Conservation (phyloP, 2,329 filamentous ascomycete species). For the Alternaria rosae region DNA sequence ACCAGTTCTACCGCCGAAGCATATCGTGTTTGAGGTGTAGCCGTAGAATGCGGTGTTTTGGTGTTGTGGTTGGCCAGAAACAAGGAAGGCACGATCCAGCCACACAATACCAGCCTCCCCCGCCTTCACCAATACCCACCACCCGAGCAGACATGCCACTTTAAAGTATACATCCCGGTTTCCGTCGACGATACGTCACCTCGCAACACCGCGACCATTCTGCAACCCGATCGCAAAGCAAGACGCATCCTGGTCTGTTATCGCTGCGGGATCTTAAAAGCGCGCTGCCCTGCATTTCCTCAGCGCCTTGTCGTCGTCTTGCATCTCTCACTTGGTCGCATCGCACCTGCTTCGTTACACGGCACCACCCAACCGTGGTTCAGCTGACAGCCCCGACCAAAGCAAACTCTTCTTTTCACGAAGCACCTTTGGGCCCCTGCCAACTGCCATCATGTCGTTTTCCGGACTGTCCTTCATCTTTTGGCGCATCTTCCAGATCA, state of each 20-base stretch:
- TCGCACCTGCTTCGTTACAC: constrained; percentile 14
- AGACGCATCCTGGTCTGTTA: constrained; percentile 20
- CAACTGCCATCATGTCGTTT: constrained; percentile 52
- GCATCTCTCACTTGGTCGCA: constrained; percentile 13
- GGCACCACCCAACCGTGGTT: constrained; percentile 8
- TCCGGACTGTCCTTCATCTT: constrained; percentile 67
- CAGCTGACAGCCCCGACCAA: constrained; percentile 15
- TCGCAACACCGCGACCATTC: constrained; percentile 13
- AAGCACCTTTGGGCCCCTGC: constrained; percentile 3
- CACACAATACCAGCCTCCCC: constrained; percentile 34
- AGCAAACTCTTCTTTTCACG: constrained; percentile 12
- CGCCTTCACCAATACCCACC: constrained; percentile 25
- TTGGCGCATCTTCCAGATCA: constrained; percentile 67
- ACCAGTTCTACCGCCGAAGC: neutral
- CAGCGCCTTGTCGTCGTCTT: constrained; percentile 17
- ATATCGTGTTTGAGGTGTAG: neutral
- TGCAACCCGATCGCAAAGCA: constrained; percentile 23
- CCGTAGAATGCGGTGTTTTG: neutral
- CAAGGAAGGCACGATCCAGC: constrained; percentile 27
- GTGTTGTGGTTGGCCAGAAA: constrained; percentile 21
- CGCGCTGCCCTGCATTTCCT: constrained; percentile 16
- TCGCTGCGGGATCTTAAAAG: constrained; percentile 21
- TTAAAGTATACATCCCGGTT: constrained; percentile 20
- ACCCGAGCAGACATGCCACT: constrained; percentile 5
- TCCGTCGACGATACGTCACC: constrained; percentile 35